phyloP scores from a whole-genome alignment of 257 asterid genomes.

The Schizonepeta tenuifolia region DNA sequence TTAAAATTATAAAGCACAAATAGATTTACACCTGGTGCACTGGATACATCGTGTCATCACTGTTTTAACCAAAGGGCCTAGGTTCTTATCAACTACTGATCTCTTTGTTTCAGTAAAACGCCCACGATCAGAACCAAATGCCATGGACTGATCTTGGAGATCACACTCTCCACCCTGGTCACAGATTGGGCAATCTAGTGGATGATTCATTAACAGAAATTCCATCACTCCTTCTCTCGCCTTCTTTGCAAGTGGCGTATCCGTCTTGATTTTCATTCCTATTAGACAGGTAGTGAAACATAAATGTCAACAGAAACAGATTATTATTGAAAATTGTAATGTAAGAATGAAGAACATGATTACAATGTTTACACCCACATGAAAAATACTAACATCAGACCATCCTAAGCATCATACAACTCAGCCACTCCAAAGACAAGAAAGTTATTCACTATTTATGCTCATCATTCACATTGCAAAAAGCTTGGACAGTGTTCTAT shows the following conservation, averaged over 20 bases:
- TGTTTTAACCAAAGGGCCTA: slow-evolving; percentile 95
- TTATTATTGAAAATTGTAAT: background rate
- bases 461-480: slow-evolving; percentile 3
- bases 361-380: slow-evolving; percentile 10
- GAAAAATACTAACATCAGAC: background rate
- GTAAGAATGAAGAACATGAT: background rate
- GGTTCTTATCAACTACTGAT: slow-evolving; percentile 96
- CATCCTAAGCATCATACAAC: background rate
- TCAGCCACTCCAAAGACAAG: background rate
- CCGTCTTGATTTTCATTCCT: slow-evolving; percentile 99
- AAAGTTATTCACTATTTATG: background rate
- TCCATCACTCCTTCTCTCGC: slow-evolving; percentile 99
- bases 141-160: slow-evolving; percentile 98
- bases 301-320: slow-evolving; percentile 11
- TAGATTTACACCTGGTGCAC: slow-evolving; percentile 69
- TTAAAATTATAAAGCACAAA: slow-evolving; percentile 7
- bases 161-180: slow-evolving; percentile 99
- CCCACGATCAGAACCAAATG: slow-evolving; percentile 96
- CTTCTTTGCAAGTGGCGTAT: slow-evolving; percentile 93
- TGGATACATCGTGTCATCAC: slow-evolving; percentile 97
- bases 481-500: background rate
- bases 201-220: slow-evolving; percentile 95
- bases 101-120: slow-evolving; percentile 93
- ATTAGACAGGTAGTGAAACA: slow-evolving; percentile 13
- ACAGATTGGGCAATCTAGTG: slow-evolving; percentile 96